Conservation (phyloP, 1,139 yeast species). For the Candida sp. region DNA sequence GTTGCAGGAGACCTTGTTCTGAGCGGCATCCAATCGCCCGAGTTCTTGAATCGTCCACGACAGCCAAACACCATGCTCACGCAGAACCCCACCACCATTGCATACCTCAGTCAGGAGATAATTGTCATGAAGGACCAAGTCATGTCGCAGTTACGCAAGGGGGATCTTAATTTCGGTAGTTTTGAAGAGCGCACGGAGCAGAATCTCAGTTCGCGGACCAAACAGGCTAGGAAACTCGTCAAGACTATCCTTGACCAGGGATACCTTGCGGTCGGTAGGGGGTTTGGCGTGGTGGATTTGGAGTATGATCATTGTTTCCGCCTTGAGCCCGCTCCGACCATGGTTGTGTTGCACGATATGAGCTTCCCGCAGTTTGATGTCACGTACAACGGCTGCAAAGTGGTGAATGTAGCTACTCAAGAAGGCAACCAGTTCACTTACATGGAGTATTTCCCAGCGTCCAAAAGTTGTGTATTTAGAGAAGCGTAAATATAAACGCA, state of each 20-base stretch:
- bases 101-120: constrained; percentile 84
- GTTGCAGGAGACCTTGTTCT: constrained; percentile 84
- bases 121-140: constrained; percentile 75
- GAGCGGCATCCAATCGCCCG: constrained; percentile 51
- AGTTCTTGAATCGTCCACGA: constrained; percentile 23
- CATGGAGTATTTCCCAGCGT: constrained; percentile 69
- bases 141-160: constrained; percentile 70
- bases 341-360: constrained; percentile 68
- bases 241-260: constrained; percentile 89
- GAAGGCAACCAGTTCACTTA: constrained; percentile 59
- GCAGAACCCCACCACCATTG: constrained; percentile 81
- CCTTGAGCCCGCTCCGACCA: constrained; percentile 80
- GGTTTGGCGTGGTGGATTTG: constrained; percentile 63
- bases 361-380: constrained; percentile 74
- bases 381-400: constrained; percentile 83
- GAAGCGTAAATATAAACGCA: constrained; percentile 27
- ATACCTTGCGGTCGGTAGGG: constrained; percentile 71
- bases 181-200: constrained; percentile 21
- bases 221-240: constrained; percentile 76
- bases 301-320: constrained; percentile 72
- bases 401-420: constrained; percentile 67
- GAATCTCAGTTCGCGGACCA: constrained; percentile 41
- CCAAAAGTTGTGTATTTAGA: constrained; percentile 52
- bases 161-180: constrained; percentile 59
- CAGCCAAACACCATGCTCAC: neutral